Conservation (phyloP, 768 basidiomycete species). For the Terana coerulea region DNA sequence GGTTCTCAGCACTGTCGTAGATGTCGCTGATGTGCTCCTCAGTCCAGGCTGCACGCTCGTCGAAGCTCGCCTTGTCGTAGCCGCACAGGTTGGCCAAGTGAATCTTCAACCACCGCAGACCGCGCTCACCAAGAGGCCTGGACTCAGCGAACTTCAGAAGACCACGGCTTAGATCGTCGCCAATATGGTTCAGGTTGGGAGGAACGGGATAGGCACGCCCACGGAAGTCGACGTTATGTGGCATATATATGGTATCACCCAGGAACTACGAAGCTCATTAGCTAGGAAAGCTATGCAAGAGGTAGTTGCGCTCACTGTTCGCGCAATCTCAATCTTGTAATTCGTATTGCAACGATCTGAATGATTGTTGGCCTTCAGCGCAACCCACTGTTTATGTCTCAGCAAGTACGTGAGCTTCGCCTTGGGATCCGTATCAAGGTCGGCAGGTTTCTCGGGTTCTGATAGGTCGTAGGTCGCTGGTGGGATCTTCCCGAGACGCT, state of each 20-base stretch:
- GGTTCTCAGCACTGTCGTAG: conserved; percentile 77
- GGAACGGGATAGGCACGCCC: conserved; percentile 97
- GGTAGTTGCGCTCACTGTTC: conserved; percentile 66
- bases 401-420: conserved; percentile 51
- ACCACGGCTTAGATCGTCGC: conserved; percentile 89
- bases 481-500: conserved; percentile 80
- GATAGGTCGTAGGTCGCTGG: conserved; percentile 60
- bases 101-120: conserved; percentile 92
- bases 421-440: conserved; percentile 49
- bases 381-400: conserved; percentile 50
- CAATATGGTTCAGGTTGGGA: conserved; percentile 92
- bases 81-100: conserved; percentile 93
- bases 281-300: not conserved
- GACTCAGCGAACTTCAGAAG: conserved; percentile 78
- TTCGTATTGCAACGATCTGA: conserved; percentile 91
- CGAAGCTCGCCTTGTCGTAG: conserved; percentile 91
- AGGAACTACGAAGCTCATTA: conserved; percentile 55
- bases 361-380: conserved; percentile 76
- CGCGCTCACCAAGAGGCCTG: conserved; percentile 77
- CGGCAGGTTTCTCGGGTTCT: conserved; percentile 55
- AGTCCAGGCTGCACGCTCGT: conserved; percentile 83
- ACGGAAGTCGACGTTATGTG: conserved; percentile 96
- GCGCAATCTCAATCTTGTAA: conserved; percentile 95
- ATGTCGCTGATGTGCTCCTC: conserved; percentile 71
- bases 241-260: conserved; percentile 84